Base-by-base conservation (phyloP, 495 filamentous ascomycete genomes). In the Daldinia childiae region DNA sequence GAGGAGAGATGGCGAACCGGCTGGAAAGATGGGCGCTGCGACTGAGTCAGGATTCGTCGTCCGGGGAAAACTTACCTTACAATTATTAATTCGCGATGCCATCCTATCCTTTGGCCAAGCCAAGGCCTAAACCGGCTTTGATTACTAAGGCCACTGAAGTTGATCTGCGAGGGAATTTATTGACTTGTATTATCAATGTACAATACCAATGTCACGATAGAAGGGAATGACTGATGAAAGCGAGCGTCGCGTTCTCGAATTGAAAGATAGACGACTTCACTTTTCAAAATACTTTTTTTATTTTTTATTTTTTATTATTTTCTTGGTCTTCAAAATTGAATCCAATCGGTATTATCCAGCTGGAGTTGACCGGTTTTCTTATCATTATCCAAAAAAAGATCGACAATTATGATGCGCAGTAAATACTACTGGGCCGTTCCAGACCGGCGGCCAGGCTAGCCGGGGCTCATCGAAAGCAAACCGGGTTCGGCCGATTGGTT, bases 1-100 rank as follows among this genome's bases (percentile, higher is more conserved):
- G 90, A 97, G 80, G 94, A 98, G 85, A 86, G 95, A 80, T 98
- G 95, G 95, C 83, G 91, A 82, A 92, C 89, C 11, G 96, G 95
- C 3, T 96, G 93, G 92, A 92, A 90, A 82, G 94, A 97, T 87
- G 95, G 95, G 26, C 79, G 83, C 1, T 88, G 86, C 59, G 83
- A 83, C 64, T 85, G 51, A 79, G 17, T 36, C 9, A 17, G 4
- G 14, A 48, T 12, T 12, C 27, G 17, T 41, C 6, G 9, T 41
- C 14, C 12, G 1, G 11, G 17, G 29, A 36, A 24, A 36, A n/a
- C 43, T 24, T 19, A 19, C 30, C 8, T 38, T 58, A 27, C 26
- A 54, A 60, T 9, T 34, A 14, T 15, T 34, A 29, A 51, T 41
- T 43, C 34, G 12, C 34, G 24, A 29, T 57, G 32, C 5, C 34